Base-by-base conservation (phyloP, 495 filamentous ascomycete genomes). In the Penicillium diatomitis region DNA sequence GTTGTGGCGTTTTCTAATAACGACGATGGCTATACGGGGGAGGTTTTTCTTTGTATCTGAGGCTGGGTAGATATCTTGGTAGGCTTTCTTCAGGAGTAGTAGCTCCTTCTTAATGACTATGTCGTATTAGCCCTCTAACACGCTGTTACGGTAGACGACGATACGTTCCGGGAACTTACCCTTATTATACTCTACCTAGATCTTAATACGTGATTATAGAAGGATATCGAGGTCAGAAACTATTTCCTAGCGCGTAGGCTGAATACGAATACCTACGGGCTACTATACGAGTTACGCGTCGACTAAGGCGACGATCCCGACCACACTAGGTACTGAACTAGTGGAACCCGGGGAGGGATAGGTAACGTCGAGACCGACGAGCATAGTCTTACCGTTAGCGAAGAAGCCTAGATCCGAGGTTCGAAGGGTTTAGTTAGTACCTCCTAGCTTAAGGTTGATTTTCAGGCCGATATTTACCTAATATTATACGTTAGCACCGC, bases 101-200 rank as follows among this genome's bases (percentile, higher is more conserved):
- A 86, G 70, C 56, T 86, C 82, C 27, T 69, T 46, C 0, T 65
- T 48, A 20, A 83, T 55, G 2, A 94, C 81, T 7, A 57, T 64
- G 4, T 70, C 52, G 61, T 89, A 94, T 57, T 94, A 85, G 4
- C 87, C 82, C 57, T 97, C 91, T 0, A 85, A 88, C 3, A 97
- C 87, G 32, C 91, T 91, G 64, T 96, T 90, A 35, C 91, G 84
- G 69, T 89, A 96, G 32, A 95, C 77, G 48, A 97, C 61, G 47
- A 97, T 85, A 48, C 85, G n/a, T 85, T 30, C 79, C 68, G 0
- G 91, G 91, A 1, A 54, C 9, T 46, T 44, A 7, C 63, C 59
- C 39, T 78, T 77, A 52, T 84, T 74, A 6, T 51, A 38, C 0
- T 57, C 52, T 7, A 69, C 64, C 82, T 81, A 96, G 2, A 80